Conservation (phyloP, 805 yeast species). For the Pichia paraexigua region DNA sequence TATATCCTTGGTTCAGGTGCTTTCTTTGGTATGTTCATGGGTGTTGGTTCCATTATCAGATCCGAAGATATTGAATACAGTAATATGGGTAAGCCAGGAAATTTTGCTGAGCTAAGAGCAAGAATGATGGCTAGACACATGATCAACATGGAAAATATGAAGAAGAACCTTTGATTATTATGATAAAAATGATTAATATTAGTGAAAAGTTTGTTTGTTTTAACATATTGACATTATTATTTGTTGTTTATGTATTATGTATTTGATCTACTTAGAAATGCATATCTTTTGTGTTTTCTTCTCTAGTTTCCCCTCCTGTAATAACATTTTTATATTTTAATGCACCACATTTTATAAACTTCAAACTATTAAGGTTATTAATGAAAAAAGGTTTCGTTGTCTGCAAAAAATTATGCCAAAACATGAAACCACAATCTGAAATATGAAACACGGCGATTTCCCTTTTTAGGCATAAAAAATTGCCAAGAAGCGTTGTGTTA, state of each 20-base stretch:
- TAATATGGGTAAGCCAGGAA: constrained; percentile 21
- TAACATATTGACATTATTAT: neutral
- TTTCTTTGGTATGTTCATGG: constrained; percentile 94
- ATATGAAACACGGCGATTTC: neutral
- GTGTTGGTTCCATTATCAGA: constrained; percentile 87
- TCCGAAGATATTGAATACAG: constrained; percentile 43
- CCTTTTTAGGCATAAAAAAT: neutral
- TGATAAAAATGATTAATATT: neutral
- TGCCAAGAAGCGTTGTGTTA: neutral
- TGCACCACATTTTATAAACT: neutral
- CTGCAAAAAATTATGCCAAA: neutral
- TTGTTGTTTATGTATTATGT: neutral
- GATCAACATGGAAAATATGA: constrained; percentile 24
- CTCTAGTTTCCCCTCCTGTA: neutral
- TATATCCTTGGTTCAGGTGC: constrained; percentile 95
- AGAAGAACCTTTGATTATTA: constrained; percentile 8
- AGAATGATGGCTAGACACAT: constrained; percentile 35
- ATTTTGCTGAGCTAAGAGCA: constrained; percentile 33
- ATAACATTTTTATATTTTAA: neutral
- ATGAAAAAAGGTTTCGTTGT: neutral
- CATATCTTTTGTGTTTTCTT: neutral
- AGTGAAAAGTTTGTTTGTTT: neutral
- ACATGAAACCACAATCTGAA: neutral
- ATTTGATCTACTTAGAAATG: neutral
- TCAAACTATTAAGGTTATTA: neutral